Conservation (phyloP, 116 monocot genomes). For the Cymodocea nodosa region DNA sequence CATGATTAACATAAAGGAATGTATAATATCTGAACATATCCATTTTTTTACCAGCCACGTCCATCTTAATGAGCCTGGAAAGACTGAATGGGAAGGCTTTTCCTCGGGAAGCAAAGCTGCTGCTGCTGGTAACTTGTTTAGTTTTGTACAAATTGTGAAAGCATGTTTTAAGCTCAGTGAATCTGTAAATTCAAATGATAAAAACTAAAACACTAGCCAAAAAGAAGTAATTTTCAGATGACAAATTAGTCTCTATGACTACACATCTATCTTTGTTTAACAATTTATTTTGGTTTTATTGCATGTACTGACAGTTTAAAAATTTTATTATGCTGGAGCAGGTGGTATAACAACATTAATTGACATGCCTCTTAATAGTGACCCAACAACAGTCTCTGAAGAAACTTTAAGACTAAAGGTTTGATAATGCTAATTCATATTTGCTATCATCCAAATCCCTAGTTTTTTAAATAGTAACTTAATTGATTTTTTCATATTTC, state of each 20-base stretch:
- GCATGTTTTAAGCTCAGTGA: no score
- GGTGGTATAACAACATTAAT: constrained; percentile 92
- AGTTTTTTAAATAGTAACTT: no score
- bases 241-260: no score
- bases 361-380: constrained; percentile 97
- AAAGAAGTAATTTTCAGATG: no score
- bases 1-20: no score
- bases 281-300: background rate
- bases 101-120: constrained; percentile 86
- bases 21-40: no score
- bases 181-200: no score
- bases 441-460: no score
- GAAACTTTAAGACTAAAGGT: constrained; percentile 85
- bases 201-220: no score
- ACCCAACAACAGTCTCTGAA: constrained; percentile 69
- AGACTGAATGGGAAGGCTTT: constrained; percentile 93
- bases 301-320: background rate
- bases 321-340: constrained; percentile 13
- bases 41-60: constrained; percentile 43
- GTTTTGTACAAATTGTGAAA: no score
- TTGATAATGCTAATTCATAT: background rate
- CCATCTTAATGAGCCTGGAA: constrained; percentile 97
- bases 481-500: no score
- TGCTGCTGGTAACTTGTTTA: constrained; percentile 57
- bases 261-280: no score